Conservation (phyloP, 306 rosid genomes). For the Sicyos edulis region DNA sequence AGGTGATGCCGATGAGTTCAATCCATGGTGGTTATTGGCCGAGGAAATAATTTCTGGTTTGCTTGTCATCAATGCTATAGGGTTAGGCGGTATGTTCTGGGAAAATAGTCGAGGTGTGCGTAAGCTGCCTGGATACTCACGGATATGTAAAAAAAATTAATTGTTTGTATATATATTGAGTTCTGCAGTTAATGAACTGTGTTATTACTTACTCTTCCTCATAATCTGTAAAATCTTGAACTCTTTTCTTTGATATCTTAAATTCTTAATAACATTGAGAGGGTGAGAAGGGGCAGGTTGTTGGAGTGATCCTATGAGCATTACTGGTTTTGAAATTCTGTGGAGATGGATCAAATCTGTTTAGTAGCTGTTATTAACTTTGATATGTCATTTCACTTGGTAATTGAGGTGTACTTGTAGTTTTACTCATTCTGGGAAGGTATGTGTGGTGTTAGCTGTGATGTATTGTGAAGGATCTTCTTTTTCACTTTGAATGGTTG, state of each 20-base stretch:
- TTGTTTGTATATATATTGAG: neutral
- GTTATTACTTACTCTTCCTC: neutral
- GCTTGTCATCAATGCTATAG: no score
- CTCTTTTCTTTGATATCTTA: conserved; percentile 1
- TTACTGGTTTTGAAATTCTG: neutral
- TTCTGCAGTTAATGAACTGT: neutral
- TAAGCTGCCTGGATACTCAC: no score
- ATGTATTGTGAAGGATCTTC: conserved; percentile 3
- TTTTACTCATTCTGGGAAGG: neutral
- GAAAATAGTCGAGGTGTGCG: no score
- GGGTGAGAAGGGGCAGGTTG: neutral
- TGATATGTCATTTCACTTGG: conserved; percentile 1
- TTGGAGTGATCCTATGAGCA: neutral
- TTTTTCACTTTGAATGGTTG: neutral
- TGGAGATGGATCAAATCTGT: conserved; percentile 7
- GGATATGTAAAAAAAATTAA: no score
- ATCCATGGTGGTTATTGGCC: neutral
- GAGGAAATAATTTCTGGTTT: no score
- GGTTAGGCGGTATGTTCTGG: no score
- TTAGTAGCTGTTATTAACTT: neutral
- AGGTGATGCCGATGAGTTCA: no score
- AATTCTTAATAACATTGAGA: neutral
- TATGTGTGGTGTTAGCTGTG: neutral
- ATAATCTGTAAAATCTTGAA: neutral
- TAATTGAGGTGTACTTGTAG: conserved; percentile 5